Conservation (phyloP, 2,329 filamentous ascomycete genomes). For the Pleochaeta shiraiana region DNA sequence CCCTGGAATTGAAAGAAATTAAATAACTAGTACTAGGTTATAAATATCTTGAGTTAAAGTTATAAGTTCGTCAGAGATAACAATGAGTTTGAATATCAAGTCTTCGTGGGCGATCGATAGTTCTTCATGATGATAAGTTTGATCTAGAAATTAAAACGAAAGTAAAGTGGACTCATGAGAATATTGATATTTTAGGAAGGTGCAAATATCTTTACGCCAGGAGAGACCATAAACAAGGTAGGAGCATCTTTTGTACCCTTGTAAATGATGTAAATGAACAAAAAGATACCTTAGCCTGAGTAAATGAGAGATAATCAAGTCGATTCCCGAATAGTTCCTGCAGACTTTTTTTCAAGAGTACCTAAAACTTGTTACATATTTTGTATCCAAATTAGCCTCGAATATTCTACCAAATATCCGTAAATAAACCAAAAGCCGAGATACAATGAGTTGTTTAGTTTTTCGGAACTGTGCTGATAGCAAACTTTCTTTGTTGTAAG, state of each 20-base stretch:
- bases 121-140: no score
- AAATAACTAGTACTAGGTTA: no score
- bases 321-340: background rate
- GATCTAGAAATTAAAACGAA: no score
- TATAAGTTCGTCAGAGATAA: background rate
- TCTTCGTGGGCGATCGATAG: no score
- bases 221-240: background rate
- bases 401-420: background rate
- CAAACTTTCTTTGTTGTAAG: conserved; percentile 22
- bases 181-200: background rate
- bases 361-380: background rate
- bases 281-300: no score
- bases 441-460: background rate
- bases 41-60: no score
- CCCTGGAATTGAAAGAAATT: no score
- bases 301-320: no score
- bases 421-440: background rate
- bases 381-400: background rate
- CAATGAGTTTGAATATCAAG: background rate
- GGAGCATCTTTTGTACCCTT: no score
- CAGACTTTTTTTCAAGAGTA: background rate
- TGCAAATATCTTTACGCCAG: background rate
- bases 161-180: background rate
- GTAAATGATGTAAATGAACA: background rate
- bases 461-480: background rate